These are phyloP conservation scores for Gastroboletus turbinatus DNA, from an alignment of 1,284 basidiomycete species.

Conservation along the genomic window DNA sequence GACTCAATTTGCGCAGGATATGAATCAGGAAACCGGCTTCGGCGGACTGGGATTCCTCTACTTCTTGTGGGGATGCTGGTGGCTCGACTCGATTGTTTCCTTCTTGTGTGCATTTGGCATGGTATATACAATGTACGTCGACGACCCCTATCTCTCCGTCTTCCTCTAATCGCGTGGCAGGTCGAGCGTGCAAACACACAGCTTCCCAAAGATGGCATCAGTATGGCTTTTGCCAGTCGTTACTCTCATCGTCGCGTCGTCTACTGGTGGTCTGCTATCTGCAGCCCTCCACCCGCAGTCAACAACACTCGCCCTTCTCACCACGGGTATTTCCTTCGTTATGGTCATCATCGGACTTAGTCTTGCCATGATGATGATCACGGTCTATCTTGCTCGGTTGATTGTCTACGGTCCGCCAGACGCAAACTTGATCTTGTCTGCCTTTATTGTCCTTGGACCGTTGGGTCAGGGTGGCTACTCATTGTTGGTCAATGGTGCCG, in stretches of 20 bases:
- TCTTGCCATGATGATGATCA: constrained; percentile 48
- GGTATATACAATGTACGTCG: constrained; percentile 52
- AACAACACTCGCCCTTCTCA: constrained; percentile 46
- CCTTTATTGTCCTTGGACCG: constrained; percentile 45
- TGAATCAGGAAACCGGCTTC: constrained; percentile 38
- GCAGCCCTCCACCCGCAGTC: constrained; percentile 41
- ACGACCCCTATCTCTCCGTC: not conserved
- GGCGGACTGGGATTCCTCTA: constrained; percentile 48
- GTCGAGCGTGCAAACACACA: constrained; percentile 54
- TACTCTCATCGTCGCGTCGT: constrained; percentile 58
- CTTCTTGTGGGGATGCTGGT: constrained; percentile 63
- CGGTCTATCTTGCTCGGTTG: constrained; percentile 43
- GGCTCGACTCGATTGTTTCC: constrained; percentile 52
- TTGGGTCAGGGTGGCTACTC: constrained; percentile 55
- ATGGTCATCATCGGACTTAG: constrained; percentile 55
- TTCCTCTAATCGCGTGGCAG: constrained; percentile 30
- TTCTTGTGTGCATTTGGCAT: constrained; percentile 54
- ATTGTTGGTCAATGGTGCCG: constrained; percentile 49
- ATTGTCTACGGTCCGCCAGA: constrained; percentile 42
- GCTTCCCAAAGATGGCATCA: constrained; percentile 44
- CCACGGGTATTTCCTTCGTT: constrained; percentile 49
- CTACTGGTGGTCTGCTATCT: constrained; percentile 56
- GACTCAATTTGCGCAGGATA: constrained; percentile 9
- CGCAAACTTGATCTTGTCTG: constrained; percentile 45
- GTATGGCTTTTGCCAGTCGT: constrained; percentile 65